Conservation (phyloP, 345 rosid genomes). For the Orychophragmus violaceus region DNA sequence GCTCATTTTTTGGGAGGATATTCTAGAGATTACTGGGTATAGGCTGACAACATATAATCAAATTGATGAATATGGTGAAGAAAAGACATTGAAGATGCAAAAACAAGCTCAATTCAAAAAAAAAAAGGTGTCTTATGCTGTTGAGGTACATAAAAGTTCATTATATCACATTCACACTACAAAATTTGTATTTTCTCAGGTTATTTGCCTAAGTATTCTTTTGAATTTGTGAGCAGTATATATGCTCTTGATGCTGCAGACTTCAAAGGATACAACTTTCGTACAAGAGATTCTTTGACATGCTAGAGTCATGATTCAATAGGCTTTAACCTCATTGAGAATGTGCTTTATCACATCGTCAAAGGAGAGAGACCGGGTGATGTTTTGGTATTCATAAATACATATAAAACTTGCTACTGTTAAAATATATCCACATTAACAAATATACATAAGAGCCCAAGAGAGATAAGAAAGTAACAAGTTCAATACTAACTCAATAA, state of each 20-base stretch:
- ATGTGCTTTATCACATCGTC: slow-evolving; percentile 72
- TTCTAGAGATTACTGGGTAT: slow-evolving; percentile 71
- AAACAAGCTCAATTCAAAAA: slow-evolving; percentile 59
- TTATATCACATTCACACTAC: background rate
- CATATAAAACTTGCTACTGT: too few species aligned
- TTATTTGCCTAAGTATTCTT: background rate
- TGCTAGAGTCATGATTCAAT: slow-evolving; percentile 93
- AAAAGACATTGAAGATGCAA: too few species aligned
- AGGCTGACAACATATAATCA: slow-evolving; percentile 74
- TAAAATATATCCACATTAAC: too few species aligned
- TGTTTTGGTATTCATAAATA: slow-evolving; percentile 87
- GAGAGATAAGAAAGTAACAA: too few species aligned
- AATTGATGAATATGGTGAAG: too few species aligned
- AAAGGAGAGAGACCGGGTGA: slow-evolving; percentile 82
- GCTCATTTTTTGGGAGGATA: slow-evolving; percentile 75
- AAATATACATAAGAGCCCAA: too few species aligned
- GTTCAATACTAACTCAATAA: too few species aligned
- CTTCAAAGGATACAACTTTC: slow-evolving; percentile 39
- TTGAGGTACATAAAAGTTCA: slow-evolving; percentile 54
- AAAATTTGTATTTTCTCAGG: background rate
- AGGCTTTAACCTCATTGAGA: slow-evolving; percentile 90
- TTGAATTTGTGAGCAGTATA: slow-evolving; percentile 44
- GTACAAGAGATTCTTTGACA: slow-evolving; percentile 65
- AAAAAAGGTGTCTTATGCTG: slow-evolving; percentile 74
- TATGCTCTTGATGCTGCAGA: slow-evolving; percentile 79